Conservation (phyloP, 371 early-diverging fungal genomes). For the Cokeromyces recurvatus region DNA sequence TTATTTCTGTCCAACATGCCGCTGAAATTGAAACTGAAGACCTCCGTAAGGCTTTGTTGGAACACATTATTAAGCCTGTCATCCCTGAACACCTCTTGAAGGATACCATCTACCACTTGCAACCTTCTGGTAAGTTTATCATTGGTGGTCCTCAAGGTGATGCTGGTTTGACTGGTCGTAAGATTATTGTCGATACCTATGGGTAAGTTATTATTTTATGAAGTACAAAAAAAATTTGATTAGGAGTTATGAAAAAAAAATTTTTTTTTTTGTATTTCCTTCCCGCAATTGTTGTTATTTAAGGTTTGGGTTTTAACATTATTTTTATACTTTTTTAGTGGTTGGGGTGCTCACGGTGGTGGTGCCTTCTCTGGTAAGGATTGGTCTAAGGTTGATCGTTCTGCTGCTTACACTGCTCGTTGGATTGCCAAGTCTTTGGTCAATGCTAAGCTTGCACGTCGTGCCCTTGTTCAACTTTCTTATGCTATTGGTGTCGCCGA, state of each 20-base stretch:
- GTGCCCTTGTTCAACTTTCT: conserved; percentile 95
- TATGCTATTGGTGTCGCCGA: conserved; percentile 99
- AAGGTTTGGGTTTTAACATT: conserved; percentile 20
- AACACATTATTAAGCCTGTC: conserved; percentile 92
- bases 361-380: conserved; percentile 99
- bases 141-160: conserved; percentile 99
- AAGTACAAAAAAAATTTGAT: too few relatives aligned
- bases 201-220: conserved; percentile 19
- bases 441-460: conserved; percentile 90
- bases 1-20: conserved; percentile 98
- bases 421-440: conserved; percentile 99
- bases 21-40: conserved; percentile 81
- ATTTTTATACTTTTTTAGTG: conserved; percentile 57
- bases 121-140: conserved; percentile 99
- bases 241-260: neutral
- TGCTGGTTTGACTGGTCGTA: conserved; percentile 99
- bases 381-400: conserved; percentile 99
- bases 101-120: conserved; percentile 95
- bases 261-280: conserved; percentile 1
- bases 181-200: conserved; percentile 98
- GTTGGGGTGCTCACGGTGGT: conserved; percentile 99
- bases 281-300: neutral
- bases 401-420: conserved; percentile 99
- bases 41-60: conserved; percentile 85
- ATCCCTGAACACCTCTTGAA: conserved; percentile 91